phyloP scores from a whole-genome alignment of 2,329 filamentous ascomycete genomes.

The Fulvia fulva region DNA sequence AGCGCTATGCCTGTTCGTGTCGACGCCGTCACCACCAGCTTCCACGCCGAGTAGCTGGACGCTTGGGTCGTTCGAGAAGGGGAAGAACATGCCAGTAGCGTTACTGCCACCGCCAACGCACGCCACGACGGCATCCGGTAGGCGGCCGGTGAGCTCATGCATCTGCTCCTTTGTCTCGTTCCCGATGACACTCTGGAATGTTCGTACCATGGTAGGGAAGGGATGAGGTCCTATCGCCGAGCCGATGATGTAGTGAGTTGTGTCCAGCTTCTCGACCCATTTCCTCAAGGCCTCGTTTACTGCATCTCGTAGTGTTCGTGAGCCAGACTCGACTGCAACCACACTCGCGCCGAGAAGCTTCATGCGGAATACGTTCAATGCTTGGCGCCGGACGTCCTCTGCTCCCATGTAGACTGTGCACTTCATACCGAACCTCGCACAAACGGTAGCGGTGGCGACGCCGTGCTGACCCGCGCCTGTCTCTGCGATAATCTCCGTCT shows the following conservation, averaged over 20 bases:
- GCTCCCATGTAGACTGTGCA: constrained; percentile 98
- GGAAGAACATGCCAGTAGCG: constrained; percentile 96
- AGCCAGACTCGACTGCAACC: constrained; percentile 86
- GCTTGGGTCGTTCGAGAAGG: constrained; percentile 77
- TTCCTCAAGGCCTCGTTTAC: constrained; percentile 93
- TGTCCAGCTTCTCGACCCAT: constrained; percentile 90
- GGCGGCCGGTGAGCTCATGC: constrained; percentile 74
- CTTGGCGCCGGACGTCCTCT: constrained; percentile 92
- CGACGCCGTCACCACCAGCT: constrained; percentile 87
- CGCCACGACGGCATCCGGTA: constrained; percentile 92
- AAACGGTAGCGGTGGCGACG: constrained; percentile 94
- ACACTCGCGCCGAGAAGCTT: constrained; percentile 91
- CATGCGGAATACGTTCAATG: constrained; percentile 97
- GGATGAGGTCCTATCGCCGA: constrained; percentile 96
- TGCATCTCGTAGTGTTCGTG: constrained; percentile 58
- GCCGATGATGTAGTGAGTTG: constrained; percentile 97
- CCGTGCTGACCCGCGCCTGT: constrained; percentile 97
- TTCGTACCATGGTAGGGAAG: constrained; percentile 95
- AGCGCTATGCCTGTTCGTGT: constrained; percentile 80
- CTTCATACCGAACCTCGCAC: constrained; percentile 96
- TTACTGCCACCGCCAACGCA: constrained; percentile 96
- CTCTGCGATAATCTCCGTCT: constrained; percentile 96
- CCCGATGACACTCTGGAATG: constrained; percentile 95
- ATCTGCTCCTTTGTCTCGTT: constrained; percentile 93
- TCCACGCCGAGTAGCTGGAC: constrained; percentile 93